Conservation (phyloP, 2,329 filamentous ascomycete species). For the Microascus cirrosus region DNA sequence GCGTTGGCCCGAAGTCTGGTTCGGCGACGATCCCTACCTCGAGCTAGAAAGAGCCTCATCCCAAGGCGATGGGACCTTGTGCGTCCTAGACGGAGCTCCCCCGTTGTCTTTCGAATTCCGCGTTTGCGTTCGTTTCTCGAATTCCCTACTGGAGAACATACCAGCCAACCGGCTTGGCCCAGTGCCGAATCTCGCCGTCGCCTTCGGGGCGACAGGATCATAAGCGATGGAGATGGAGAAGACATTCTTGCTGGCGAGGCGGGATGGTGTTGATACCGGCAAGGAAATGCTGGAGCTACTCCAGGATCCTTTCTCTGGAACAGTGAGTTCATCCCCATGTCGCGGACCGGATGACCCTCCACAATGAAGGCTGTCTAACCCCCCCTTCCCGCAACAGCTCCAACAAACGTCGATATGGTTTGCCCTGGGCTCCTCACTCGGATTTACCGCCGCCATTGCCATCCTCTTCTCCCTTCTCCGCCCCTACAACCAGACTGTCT, state of each 20-base stretch:
- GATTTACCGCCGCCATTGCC: conserved; percentile 61
- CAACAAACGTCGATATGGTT: conserved; percentile 57
- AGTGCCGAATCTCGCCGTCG: background rate
- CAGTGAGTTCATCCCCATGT: conserved; percentile 21
- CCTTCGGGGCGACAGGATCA: background rate
- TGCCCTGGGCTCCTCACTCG: conserved; percentile 70
- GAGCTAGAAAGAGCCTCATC: no score
- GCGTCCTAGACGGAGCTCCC: background rate
- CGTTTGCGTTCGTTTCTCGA: background rate
- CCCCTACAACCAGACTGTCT: conserved; percentile 84
- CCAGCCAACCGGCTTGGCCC: background rate
- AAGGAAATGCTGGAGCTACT: conserved; percentile 36
- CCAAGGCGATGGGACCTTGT: background rate
- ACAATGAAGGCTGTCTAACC: conserved; percentile 4
- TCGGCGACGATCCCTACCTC: no score
- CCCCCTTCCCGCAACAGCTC: conserved; percentile 19
- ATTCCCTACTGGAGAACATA: background rate
- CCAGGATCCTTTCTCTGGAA: conserved; percentile 35
- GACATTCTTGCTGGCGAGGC: background rate
- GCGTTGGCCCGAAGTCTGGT: no score
- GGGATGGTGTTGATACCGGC: conserved; percentile 16
- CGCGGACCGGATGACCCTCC: background rate
- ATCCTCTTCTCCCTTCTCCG: conserved; percentile 79
- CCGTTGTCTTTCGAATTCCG: background rate
- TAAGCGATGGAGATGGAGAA: background rate